These are phyloP conservation scores for Sporothrix curviconia DNA, from an alignment of 2,329 filamentous ascomycete genomes.

Conservation along the genomic window DNA sequence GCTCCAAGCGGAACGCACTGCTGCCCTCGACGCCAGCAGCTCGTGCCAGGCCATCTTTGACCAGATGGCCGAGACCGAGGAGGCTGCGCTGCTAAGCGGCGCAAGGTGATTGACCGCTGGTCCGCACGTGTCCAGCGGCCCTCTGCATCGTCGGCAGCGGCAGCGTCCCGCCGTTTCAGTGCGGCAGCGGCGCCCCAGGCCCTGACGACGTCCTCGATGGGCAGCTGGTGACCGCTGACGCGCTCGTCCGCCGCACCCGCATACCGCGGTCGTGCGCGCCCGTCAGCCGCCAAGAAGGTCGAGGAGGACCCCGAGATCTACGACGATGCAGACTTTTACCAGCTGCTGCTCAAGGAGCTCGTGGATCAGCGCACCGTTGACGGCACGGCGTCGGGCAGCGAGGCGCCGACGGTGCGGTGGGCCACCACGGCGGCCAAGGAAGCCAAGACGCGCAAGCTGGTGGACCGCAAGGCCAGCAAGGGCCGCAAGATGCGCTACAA, in stretches of 20 bases:
- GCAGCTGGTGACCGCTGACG: slow-evolving; percentile 60
- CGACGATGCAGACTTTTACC: slow-evolving; percentile 94
- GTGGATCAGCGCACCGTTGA: slow-evolving; percentile 81
- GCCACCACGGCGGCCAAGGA: slow-evolving; percentile 66
- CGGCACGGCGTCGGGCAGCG: slow-evolving; percentile 39
- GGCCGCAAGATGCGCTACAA: slow-evolving; percentile 90
- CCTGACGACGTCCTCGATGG: slow-evolving; percentile 61
- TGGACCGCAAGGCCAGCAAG: slow-evolving; percentile 93
- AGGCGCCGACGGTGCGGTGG: slow-evolving; percentile 52
- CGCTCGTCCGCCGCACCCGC: slow-evolving; percentile 61
- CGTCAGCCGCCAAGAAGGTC: slow-evolving; percentile 53
- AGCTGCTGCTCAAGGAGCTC: slow-evolving; percentile 83
- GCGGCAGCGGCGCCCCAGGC: slow-evolving; percentile 46
- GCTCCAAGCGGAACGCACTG: slow-evolving; percentile 37
- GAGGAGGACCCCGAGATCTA: slow-evolving; percentile 62
- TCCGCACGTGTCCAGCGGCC: slow-evolving; percentile 64
- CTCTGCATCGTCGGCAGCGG: slow-evolving; percentile 41
- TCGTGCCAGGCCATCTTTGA: slow-evolving; percentile 64
- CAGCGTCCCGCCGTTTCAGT: slow-evolving; percentile 51
- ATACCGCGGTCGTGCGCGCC: slow-evolving; percentile 73
- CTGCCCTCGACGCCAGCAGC: not conserved
- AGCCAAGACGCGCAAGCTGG: slow-evolving; percentile 71
- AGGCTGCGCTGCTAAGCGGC: slow-evolving; percentile 53
- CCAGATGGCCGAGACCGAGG: slow-evolving; percentile 61
- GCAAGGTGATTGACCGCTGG: slow-evolving; percentile 81